Conservation (phyloP, 2,329 filamentous ascomycete species). For the Didymosphaeria variabile region DNA sequence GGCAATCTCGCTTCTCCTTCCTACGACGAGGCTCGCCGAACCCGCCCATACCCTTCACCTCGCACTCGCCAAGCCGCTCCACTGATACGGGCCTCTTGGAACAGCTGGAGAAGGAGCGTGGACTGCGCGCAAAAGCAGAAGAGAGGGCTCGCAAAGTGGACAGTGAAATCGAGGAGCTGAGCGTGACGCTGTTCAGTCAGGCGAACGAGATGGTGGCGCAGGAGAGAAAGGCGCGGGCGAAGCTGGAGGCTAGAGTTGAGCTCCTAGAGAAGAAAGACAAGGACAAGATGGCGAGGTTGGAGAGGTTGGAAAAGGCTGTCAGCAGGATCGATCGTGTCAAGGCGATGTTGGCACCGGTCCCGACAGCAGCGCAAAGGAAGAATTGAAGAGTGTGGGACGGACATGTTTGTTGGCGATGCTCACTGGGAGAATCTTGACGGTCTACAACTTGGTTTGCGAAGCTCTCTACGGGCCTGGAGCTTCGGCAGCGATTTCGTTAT, state of each 20-base stretch:
- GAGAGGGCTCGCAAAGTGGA: conserved; percentile 71
- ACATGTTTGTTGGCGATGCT: not conserved
- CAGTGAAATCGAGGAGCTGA: conserved; percentile 80
- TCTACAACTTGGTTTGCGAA: not conserved
- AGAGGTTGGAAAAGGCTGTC: conserved; percentile 75
- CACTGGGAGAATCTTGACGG: not conserved
- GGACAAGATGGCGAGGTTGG: conserved; percentile 74
- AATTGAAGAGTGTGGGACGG: not conserved
- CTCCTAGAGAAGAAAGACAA: conserved; percentile 74
- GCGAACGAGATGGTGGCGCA: conserved; percentile 88
- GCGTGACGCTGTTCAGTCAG: conserved; percentile 78
- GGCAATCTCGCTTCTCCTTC: conserved; percentile 55
- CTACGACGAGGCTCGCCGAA: conserved; percentile 49
- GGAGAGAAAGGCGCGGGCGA: conserved; percentile 75
- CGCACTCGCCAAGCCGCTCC: conserved; percentile 45
- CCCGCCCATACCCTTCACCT: conserved; percentile 21
- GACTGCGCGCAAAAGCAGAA: conserved; percentile 74
- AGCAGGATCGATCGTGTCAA: conserved; percentile 75
- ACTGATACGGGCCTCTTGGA: conserved; percentile 63
- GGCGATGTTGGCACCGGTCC: conserved; percentile 59
- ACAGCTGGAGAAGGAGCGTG: conserved; percentile 72
- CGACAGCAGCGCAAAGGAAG: conserved; percentile 9
- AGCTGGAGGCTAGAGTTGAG: conserved; percentile 74
- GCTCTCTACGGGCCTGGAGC: not conserved
- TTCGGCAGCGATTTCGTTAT: not conserved